Base-by-base conservation (phyloP, 208 protist genomes). In the Leptomonas pyrrhocoris region DNA sequence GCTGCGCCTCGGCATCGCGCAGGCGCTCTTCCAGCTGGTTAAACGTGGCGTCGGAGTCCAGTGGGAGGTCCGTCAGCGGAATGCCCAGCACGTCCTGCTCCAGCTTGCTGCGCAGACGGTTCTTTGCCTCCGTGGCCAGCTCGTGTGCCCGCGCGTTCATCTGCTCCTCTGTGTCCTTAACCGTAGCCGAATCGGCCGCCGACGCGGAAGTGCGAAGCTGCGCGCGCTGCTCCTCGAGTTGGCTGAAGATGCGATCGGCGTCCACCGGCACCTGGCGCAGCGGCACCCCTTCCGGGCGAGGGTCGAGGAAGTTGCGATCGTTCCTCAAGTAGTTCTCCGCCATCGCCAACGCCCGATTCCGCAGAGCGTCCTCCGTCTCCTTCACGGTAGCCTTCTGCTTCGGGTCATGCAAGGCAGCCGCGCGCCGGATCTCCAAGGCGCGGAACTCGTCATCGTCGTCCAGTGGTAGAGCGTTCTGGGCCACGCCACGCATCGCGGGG, bases 401-500 rank as follows among this genome's bases (percentile, higher is more conserved):
- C 18, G 72, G 62, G 34, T 77, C 77, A 18, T 63, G 65, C 70
- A 77, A 60, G 21, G 72, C 74, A 0, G 60, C 53, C 15, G 77
- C 76, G 38, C 77, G 77, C 46, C 80, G 54, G 21, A 46, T 28
- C 60, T 87, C 81, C 65, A 93, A 70, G 25, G 64, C 19, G 61
- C 79, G 84, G 74, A 95, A 93, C 59, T 79, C 60, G 30, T 65
- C 65, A 67, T 93, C 86, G 51, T 65, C 54, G 60, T 90, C 80
- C 30, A 94, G 83, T 7, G 74, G 72, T 16, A 90, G 66, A 12
- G 73, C 62, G 46, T 77, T 50, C 0, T 87, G 69, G 1, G 85
- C 74, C 15, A 93, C 65, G 28, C 89, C 89, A 34, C 82, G 73
- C 27, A 83, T 53, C 28, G 79, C 50, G 1, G 54, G 60, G 13